Evolutionary conservation across 371 early-diverging fungal genomes (phyloP).

Genomic region (Coemansia sp.): DNA sequence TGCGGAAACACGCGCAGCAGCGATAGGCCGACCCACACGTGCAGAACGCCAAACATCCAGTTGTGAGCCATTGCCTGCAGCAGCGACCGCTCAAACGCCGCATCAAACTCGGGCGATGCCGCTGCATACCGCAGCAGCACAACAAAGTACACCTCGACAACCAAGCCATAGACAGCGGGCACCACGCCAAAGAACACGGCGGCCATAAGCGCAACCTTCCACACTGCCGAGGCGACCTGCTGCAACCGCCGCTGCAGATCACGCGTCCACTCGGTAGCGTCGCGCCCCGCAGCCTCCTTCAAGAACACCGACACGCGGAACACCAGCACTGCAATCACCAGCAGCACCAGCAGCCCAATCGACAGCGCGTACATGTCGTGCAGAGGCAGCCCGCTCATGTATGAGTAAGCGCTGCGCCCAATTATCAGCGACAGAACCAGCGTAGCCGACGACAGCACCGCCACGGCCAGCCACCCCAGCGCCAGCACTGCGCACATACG

Average conservation of each 20-base stretch:
- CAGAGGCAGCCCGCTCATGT: constrained; percentile 8
- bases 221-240: constrained; percentile 5
- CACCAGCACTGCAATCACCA: constrained; percentile 4
- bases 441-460: constrained; percentile 2
- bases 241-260: not conserved
- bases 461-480: constrained; percentile 31
- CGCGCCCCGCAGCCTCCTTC: not conserved
- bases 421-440: constrained; percentile 24
- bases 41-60: constrained; percentile 40
- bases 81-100: constrained; percentile 12
- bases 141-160: constrained; percentile 39
- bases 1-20: constrained; percentile 25
- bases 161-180: constrained; percentile 30
- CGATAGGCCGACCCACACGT: constrained; percentile 28
- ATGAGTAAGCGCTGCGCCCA: constrained; percentile 15
- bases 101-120: constrained; percentile 1
- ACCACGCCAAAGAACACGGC: constrained; percentile 27
- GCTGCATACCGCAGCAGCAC: constrained; percentile 20
- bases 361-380: constrained; percentile 34
- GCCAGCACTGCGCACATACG: constrained; percentile 47
- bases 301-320: constrained; percentile 7
- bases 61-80: constrained; percentile 29
- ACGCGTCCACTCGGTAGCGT: not conserved
- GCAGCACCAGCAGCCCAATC: constrained; percentile 25
- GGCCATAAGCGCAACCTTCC: constrained; percentile 9